Base-by-base conservation (phyloP, 495 filamentous ascomycete species). In the Cercophora sp. region DNA sequence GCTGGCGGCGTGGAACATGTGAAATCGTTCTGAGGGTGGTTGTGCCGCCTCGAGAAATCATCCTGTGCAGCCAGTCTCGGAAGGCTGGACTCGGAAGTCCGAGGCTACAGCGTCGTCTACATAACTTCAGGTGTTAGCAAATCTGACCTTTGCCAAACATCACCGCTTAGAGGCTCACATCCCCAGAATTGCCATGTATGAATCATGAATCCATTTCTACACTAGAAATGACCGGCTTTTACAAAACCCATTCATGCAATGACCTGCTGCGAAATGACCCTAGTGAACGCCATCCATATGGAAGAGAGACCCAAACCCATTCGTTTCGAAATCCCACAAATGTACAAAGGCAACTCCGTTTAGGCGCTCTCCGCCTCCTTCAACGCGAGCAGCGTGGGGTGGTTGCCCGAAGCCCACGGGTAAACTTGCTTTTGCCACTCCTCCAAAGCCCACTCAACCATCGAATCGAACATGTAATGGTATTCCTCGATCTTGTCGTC, bases 391-490 rank as follows among this genome's bases (percentile, higher is more conserved):
- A 65, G 66, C 23, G 60, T 36, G 10, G 58, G 55, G 58, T 67
- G 64, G 9, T 54, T 54, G 29, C 64, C 66, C 59, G 65, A 63
- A 20, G 66, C 61, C 63, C 63, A 67, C 31, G 59, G 59, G 52
- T 64, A 55, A 18, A 67, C 64, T 46, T 67, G 62, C 2, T 44
- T 50, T 19, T 56, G 47, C 64, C 61, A 69, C 72, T 88, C 85
- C 75, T 89, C 87, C 73, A 88, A 77, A 22, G 84, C 84, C 35
- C 85, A 69, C 75, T 87, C 88, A 54, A 81, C 77, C 54, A 89
- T 67, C 57, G 88, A 85, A 69, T 84, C 82, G 64, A 82, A 91
- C 2, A 80, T 75, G 60, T 86, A 83, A 67, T 73, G 76, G 69
- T 88, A 91, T 48, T 89, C 86, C 63, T 85, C 85, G 48, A 76